Base-by-base conservation (phyloP, 257 asterid genomes). In the Craterostigma plantagineum region DNA sequence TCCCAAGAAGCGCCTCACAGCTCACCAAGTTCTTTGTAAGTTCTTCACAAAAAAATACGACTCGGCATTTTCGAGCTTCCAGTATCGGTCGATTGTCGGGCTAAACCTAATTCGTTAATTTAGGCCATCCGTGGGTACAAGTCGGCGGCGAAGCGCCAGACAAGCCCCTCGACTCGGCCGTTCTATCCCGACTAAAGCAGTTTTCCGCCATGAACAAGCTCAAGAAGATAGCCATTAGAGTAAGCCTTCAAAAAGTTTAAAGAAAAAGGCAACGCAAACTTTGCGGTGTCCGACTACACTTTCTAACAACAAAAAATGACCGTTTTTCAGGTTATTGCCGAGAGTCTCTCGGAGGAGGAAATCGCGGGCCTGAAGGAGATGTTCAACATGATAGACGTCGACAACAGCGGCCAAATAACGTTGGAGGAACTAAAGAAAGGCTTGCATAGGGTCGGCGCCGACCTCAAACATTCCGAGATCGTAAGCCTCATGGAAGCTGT, bases 361-460 rank as follows among this genome's bases (percentile, higher is more conserved):
- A 81, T 75, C 34, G 92, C 87, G 0, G 92, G 94, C 42, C 49
- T 81, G 8, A 81, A 65, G 62, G 82, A 73, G 56, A 74, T 72
- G 71, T 77, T 77, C 49, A 73, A 62, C 46, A 66, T 66, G 74
- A 66, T 76, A 18, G 91, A 80, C 42, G 59, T 75, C 43, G 92
- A 81, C 55, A 71, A 71, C 51, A 81, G 94, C 42, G 92, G 94
- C 16, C 81, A 71, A 16, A 81, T 81, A 53, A 74, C 92, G 8
- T 63, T 70, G 0, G 90, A 81, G 46, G 92, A 81, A 66, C 75
- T 81, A 46, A 81, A 70, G 50, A 68, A 55, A 7, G 94, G 92
- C 37, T 49, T 81, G 37, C 65, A 60, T 52, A 81, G 58, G 64
- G 77, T 63, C 38, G 92, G 94, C 17, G 74, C 90, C 51, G 40